Evolutionary conservation across 148 eudicot species (phyloP), one percentile per base, ranked within the genome.

Genomic region (Camellia sinensis): DNA sequence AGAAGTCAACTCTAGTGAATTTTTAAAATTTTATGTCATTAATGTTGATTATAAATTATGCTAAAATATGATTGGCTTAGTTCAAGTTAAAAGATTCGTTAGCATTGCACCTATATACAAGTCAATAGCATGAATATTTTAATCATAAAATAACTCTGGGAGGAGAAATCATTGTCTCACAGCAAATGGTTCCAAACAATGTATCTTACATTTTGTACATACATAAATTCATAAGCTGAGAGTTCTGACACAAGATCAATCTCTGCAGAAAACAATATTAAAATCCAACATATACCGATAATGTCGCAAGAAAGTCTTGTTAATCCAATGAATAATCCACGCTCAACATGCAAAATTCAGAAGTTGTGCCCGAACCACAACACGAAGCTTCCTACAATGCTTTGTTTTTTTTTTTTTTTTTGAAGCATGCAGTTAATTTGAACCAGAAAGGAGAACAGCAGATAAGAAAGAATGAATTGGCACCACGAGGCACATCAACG

Each of bases 151-250:
- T 29, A 29, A 29, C 37, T 29, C 37, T 29, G 37, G 13, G 0
- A 50, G 62, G 50, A 79, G 85, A 48, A 66, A 60, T 83, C 85
- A 66, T 21, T 66, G 81, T 79, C 82, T 43, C 59, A 19, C 44
- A 74, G 14, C 37, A 29, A 29, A 29, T 29, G 37, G 37, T 29
- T 29, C 37, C 37, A 29, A 29, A 29, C 1, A 29, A 29, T 29
- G 37, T 29, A 29, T 29, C 37, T 29, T 29, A 29, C 37, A 29
- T 29, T 29, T 29, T 1, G 37, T 29, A 29, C 37, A 29, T 29
- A 29, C 1, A 29, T 29, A 29, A 29, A 29, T 29, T 29, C 37
- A 29, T 15, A 64, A 80, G 57, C 44, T 71, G 52, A 15, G 67
- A 21, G 52, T 48, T 48, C 71, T 19, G 76, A 48, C 75, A 61